Percentiles rank a stretch among this genome's conserved stretches.
Evolutionary conservation across 768 basidiomycete genomes (phyloP).

Genomic region (Auricularia auricula-judae): DNA sequence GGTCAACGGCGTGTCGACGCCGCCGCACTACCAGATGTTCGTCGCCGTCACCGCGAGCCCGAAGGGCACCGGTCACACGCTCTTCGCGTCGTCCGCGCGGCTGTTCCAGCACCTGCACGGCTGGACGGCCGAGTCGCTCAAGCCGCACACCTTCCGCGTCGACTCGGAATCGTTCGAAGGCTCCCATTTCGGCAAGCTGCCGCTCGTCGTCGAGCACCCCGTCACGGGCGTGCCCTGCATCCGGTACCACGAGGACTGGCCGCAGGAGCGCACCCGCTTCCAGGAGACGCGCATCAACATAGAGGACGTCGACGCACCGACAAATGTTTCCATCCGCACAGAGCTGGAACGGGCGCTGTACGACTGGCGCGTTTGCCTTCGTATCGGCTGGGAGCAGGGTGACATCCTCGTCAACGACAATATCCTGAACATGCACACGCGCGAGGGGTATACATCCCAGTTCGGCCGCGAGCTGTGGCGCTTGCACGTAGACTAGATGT

Average conservation of each 20-base stretch:
- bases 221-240: background rate
- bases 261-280: background rate
- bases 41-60: background rate
- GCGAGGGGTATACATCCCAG: background rate
- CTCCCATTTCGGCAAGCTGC: background rate
- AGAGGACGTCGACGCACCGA: background rate
- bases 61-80: background rate
- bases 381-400: background rate
- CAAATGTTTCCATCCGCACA: no score
- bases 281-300: background rate
- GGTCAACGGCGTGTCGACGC: background rate
- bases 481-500: background rate
- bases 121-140: background rate
- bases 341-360: background rate
- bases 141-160: background rate
- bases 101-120: background rate
- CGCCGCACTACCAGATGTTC: background rate
- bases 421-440: background rate
- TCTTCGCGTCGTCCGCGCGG: background rate
- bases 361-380: background rate
- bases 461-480: background rate
- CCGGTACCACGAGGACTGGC: background rate
- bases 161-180: background rate
- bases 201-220: background rate
- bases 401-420: background rate